Conservation (phyloP, 2,329 filamentous ascomycete species). For the Colletotrichum echinochloae region DNA sequence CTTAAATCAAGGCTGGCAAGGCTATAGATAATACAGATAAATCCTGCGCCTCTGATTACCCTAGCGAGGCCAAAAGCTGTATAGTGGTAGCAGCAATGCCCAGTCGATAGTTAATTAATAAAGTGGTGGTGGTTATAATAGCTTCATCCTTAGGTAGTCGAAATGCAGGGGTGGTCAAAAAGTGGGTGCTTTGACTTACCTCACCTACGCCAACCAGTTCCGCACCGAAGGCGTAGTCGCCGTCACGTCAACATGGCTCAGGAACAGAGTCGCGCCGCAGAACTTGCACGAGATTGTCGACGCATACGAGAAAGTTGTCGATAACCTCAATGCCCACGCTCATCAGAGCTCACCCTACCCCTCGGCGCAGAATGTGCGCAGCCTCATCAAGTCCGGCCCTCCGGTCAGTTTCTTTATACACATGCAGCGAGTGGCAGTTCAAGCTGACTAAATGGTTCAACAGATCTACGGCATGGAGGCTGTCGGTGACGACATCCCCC, state of each 20-base stretch:
- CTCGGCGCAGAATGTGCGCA: constrained; percentile 49
- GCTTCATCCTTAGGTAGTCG: too few relatives aligned
- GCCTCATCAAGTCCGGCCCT: constrained; percentile 54
- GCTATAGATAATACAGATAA: too few relatives aligned
- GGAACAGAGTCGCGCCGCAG: constrained; percentile 53
- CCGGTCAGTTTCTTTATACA: constrained; percentile 42
- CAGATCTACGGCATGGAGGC: constrained; percentile 51
- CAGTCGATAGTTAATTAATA: too few relatives aligned
- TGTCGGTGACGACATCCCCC: constrained; percentile 47
- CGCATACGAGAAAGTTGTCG: constrained; percentile 56
- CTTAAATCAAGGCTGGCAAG: too few relatives aligned
- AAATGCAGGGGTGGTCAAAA: too few relatives aligned
- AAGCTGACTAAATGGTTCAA: neutral
- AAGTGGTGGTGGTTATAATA: too few relatives aligned
- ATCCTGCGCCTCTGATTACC: too few relatives aligned
- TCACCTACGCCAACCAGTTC: constrained; percentile 61
- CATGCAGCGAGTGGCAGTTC: neutral
- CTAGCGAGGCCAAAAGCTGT: too few relatives aligned
- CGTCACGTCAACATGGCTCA: constrained; percentile 60
- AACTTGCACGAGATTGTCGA: constrained; percentile 58
- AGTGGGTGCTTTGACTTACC: too few relatives aligned
- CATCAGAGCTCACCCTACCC: constrained; percentile 58
- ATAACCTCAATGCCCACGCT: constrained; percentile 62
- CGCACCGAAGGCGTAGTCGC: constrained; percentile 59
- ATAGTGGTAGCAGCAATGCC: too few relatives aligned